Evolutionary conservation across 345 rosid genomes (phyloP).

Genomic region (Eucalyptus cladocalyx): DNA sequence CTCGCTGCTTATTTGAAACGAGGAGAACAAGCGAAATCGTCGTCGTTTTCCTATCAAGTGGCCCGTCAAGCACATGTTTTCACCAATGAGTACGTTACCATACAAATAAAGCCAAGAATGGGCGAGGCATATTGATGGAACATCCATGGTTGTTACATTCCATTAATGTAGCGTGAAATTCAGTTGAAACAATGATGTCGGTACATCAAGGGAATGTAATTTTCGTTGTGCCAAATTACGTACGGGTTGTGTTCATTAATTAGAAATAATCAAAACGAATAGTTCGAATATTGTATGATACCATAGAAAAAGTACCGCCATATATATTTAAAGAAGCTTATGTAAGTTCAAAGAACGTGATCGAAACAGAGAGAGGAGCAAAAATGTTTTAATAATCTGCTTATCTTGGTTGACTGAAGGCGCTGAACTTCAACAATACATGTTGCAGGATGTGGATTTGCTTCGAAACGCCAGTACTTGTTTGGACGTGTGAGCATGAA

Average conservation of each 20-base stretch:
- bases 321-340: neutral
- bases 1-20: neutral
- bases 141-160: neutral
- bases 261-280: neutral
- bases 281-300: neutral
- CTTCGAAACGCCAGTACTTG: slow-evolving; percentile 64
- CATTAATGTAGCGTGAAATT: neutral
- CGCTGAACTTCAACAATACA: neutral
- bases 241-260: neutral
- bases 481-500: slow-evolving; percentile 86
- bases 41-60: neutral
- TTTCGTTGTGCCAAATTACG: neutral
- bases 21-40: neutral
- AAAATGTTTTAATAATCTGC: neutral
- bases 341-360: neutral
- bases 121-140: neutral
- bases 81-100: neutral
- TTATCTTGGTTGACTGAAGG: neutral
- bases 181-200: neutral
- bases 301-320: neutral
- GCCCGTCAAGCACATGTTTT: neutral
- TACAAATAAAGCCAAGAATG: neutral
- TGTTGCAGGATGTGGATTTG: slow-evolving; percentile 73
- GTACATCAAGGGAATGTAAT: neutral
- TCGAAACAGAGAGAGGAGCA: neutral